Base-by-base conservation (phyloP, 1,284 basidiomycete species). In the Moniliophthora roreri region DNA sequence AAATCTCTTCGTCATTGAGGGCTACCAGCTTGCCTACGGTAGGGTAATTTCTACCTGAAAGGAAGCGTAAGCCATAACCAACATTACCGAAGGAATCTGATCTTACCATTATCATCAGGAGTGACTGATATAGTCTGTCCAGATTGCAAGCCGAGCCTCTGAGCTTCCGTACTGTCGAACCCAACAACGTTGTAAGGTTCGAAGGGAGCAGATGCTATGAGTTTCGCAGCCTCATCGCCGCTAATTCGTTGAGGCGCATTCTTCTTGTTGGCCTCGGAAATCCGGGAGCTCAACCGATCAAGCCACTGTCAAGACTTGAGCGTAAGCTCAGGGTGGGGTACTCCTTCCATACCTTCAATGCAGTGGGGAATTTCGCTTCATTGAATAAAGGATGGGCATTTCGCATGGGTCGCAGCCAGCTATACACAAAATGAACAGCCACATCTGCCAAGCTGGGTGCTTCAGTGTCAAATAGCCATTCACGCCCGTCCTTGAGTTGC, bases 391-490 rank as follows among this genome's bases (percentile, higher is more conserved):
- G 44, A 38, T 72, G 66, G 21, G 69, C 62, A 20, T 58, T 65
- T 23, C 59, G 64, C 62, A 80, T 72, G 1, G 60, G 49, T 24
- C 66, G 63, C 16, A 74, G 61, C 81, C 81, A 84, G 3, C 63
- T 62, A 51, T 76, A 67, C 4, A 79, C 59, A 55, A 79, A 79
- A 55, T 83, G 73, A 5, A 77, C 66, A 2, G 77, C 73, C 15
- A 84, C 60, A 58, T 85, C 82, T 7, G 75, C 78, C 9, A 82
- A 64, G 41, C 79, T 71, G 3, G 80, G 79, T 0, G 64, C 52
- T 49, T 74, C 73, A 0, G 82, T 82, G 58, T 82, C 75, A 54
- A 83, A 74, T 5, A 83, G 64, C 81, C 81, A 85, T 61, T 80
- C 75, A 2, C 82, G 74, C n/a, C 71, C 78, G 61, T 83, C 81